Base-by-base conservation (phyloP, 1,284 basidiomycete genomes). In the Puccinia horiana region DNA sequence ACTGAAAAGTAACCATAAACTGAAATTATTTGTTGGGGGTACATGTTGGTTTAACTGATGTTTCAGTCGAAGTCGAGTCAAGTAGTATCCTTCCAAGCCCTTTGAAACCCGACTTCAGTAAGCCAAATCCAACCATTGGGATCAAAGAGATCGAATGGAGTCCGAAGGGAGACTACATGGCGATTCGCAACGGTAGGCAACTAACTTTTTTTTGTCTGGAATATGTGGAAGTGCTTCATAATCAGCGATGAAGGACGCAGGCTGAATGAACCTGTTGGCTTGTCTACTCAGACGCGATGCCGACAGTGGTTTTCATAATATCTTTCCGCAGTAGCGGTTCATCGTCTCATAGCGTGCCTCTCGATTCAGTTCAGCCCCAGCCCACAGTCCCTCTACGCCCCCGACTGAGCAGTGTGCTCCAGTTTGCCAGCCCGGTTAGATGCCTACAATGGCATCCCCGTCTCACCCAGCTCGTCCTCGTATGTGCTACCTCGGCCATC, bases 141-240 rank as follows among this genome's bases (percentile, higher is more conserved):
- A 65, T 79, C 23, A 69, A 58, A 42, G 77, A 79, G 23, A 72
- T 79, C 29, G 47, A 79, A 40, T 79, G 77, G 77, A 79, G 65
- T 35, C 47, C 65, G 11, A 52, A 79, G 29, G 77, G 77, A 54
- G 77, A 79, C 14, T 70, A 65, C 52, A 63, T 79, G 63, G 77
- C 77, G 26, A 44, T 65, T 26, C 77, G 77, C 47, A 79, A 79
- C 52, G 77, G 77, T 79, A 35, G 5, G 42, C 42, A 32, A 3
- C 40, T 40, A 35, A 9, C 26, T 40, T 4, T 63, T 44, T n/a
- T 11, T 16, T 26, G 20, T 70, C 5, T 3, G 26, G 16, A 70
- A 26, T 42, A 35, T 37, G 5, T 32, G 14, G 23, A 32, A 67
- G 40, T 23, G 8, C n/a, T 20, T 63, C n/a, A 23, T 18, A 32